Base-by-base conservation (phyloP, 257 asterid genomes). In the Solanum sitiens region DNA sequence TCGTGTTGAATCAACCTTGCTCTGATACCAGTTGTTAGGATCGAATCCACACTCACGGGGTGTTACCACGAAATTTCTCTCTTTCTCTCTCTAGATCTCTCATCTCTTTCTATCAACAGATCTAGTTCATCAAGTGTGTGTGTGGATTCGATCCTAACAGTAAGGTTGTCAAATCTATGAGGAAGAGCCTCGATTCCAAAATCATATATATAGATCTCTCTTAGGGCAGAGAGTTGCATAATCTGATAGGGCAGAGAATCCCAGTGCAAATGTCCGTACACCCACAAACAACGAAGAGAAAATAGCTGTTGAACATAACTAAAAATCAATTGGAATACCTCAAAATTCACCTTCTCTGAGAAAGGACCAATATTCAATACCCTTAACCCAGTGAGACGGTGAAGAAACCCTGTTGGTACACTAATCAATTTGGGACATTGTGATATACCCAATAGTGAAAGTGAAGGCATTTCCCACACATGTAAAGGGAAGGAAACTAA, bases 161-260 rank as follows among this genome's bases (percentile, higher is more conserved):
- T 45, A 65, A 86, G 68, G 53, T 88, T 88, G 25, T 47, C 89
- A 25, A 89, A 8, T 88, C 90, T 87, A 39, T 88, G 87, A 2
- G 92, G 92, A 23, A 91, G 85, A 27, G 18, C 68, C 79, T 89
- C 88, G 0, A 88, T 40, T 85, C 87, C 88, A 1, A 89, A 90
- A 0, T 25, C 44, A 6, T 0, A 0, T 4, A 90, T 25, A 1
- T 0, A 0, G 2, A 92, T 3, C 0, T 2, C 0, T 13, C 3
- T 47, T 21, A 90, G 77, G 47, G 87, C 33, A 68, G 90, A 32
- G 25, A 89, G 87, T 47, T 86, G 73, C 56, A 88, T 86, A 27
- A 90, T 30, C 53, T 85, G 87, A 12, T 85, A 16, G 3, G 93
- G 93, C 3, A 88, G 73, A 83, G 75, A 53, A 18, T 83, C 56